phyloP scores from a whole-genome alignment of 192 early-diverging fungal species.

The Coemansia biformis region DNA sequence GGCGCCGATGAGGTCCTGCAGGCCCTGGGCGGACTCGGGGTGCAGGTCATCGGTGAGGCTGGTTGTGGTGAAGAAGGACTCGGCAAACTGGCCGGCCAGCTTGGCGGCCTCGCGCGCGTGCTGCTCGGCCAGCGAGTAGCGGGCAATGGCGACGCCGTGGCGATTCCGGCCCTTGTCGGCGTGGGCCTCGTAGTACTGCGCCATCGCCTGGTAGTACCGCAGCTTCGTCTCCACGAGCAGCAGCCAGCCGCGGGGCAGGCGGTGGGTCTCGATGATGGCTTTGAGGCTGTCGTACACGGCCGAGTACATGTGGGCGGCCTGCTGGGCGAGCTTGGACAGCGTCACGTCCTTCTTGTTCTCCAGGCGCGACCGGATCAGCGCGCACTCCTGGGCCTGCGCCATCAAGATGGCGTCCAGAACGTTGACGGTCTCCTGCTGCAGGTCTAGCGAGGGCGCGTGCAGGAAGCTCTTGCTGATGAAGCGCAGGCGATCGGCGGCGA shows the following conservation, averaged over 20 bases:
- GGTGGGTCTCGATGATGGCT: constrained; percentile 59
- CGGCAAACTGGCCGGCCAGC: constrained; percentile 59
- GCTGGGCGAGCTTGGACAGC: constrained; percentile 86
- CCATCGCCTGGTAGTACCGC: constrained; percentile 78
- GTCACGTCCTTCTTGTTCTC: constrained; percentile 85
- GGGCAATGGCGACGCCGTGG: constrained; percentile 81
- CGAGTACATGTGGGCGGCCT: constrained; percentile 70
- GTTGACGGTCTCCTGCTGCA: constrained; percentile 86
- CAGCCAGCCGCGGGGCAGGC: constrained; percentile 79
- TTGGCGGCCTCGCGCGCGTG: constrained; percentile 77
- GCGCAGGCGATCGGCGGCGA: constrained; percentile 85
- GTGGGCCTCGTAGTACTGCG: constrained; percentile 80
- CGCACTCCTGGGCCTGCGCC: constrained; percentile 92
- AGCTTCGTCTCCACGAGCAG: constrained; percentile 83
- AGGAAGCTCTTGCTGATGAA: constrained; percentile 98
- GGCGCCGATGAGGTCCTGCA: constrained; percentile 71
- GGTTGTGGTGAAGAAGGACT: constrained; percentile 58
- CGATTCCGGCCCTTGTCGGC: constrained; percentile 61
- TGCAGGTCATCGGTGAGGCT: constrained; percentile 57
- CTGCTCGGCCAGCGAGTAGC: constrained; percentile 69
- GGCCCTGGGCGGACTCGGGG: constrained; percentile 60
- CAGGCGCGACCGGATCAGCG: constrained; percentile 74
- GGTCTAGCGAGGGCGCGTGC: constrained; percentile 89
- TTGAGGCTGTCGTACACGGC: constrained; percentile 67
- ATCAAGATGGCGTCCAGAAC: constrained; percentile 81